Evolutionary conservation across 495 filamentous ascomycete genomes (phyloP), one percentile per base, ranked within the genome.

Genomic region (Hypomontagnella monticulosa): DNA sequence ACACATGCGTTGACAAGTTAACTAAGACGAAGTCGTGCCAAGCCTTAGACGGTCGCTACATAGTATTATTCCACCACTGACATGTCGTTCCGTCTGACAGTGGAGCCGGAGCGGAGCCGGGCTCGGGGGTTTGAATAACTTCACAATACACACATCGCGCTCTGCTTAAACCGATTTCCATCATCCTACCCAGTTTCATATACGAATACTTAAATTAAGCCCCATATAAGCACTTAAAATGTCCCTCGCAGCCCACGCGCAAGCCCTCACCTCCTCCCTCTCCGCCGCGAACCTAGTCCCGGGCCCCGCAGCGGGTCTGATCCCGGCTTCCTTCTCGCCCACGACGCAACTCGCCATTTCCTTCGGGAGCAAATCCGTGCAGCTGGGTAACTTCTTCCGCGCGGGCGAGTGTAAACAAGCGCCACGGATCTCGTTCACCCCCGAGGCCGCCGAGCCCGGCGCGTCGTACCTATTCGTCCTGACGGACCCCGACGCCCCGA

Each of bases 401-500:
- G 63, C 67, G 7, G 38, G 55, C 0, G 66, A 72, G 64, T 69
- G 66, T 30, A 63, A 58, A 18, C 40, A 49, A 7, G 43, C 58
- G 4, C 71, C 71, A 23, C 61, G 41, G 12, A 37, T 74, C 18
- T 36, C 63, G 8, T 72, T 70, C 53, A 34, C 51, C 2, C 37
- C 63, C 9, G 68, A 63, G 42, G 27, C 42, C 9, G 59, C 47
- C 18, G 18, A 32, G 11, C 33, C 40, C 15, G 59, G 49, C 7
- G 51, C 61, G 4, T 53, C 62, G 30, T 73, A 73, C 40, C 32
- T 42, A 19, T 33, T 72, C 9, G 56, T 73, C 36, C 43, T 73
- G 23, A 51, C 66, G 23, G 71, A 73, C 30, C 69, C 71, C 4
- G 71, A 73, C 16, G 71, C 71, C 4, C 71, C 71, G 2, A 73